Percentiles rank a stretch among this genome's conserved stretches.
These are phyloP conservation scores for Sonneratia caseolaris DNA, from an alignment of 345 rosid species.

Conservation along the genomic window DNA sequence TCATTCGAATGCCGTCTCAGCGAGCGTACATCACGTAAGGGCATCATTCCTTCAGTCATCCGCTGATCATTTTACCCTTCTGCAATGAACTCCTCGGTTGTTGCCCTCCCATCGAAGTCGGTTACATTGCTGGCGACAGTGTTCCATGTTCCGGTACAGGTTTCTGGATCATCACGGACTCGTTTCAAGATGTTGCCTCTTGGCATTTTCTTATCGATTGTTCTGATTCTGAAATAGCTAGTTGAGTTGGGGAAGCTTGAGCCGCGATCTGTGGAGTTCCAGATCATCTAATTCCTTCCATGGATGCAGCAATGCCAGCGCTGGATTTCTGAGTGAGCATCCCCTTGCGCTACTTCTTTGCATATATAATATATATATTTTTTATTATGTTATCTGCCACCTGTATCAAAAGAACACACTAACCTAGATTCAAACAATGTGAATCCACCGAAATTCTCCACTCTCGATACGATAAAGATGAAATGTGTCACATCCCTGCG, in stretches of 20 bases:
- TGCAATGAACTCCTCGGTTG: too few species aligned
- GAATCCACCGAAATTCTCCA: too few species aligned
- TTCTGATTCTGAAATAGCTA: constrained; percentile 12
- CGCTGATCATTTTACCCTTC: constrained; percentile 14
- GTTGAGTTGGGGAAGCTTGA: constrained; percentile 38
- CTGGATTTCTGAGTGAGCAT: constrained; percentile 39
- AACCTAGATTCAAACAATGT: too few species aligned
- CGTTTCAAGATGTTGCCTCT: background rate
- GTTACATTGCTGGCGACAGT: constrained; percentile 7
- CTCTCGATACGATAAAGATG: too few species aligned
- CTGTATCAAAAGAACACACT: too few species aligned
- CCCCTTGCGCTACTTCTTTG: background rate
- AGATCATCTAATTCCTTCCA: constrained; percentile 43
- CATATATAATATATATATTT: too few species aligned
- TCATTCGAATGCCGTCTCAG: background rate
- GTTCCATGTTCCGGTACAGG: constrained; percentile 53
- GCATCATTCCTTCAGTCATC: background rate
- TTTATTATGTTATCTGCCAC: too few species aligned
- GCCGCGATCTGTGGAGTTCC: constrained; percentile 60
- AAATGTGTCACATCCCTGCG: too few species aligned
- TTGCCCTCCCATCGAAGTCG: constrained; percentile 19
- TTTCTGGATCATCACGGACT: background rate
- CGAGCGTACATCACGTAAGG: background rate
- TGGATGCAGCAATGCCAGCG: constrained; percentile 70
- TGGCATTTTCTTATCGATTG: constrained; percentile 6